Percentiles rank a stretch among this genome's conserved stretches.
Conservation (phyloP, 768 basidiomycete species). For the Lepiota brunneoincarnata region DNA sequence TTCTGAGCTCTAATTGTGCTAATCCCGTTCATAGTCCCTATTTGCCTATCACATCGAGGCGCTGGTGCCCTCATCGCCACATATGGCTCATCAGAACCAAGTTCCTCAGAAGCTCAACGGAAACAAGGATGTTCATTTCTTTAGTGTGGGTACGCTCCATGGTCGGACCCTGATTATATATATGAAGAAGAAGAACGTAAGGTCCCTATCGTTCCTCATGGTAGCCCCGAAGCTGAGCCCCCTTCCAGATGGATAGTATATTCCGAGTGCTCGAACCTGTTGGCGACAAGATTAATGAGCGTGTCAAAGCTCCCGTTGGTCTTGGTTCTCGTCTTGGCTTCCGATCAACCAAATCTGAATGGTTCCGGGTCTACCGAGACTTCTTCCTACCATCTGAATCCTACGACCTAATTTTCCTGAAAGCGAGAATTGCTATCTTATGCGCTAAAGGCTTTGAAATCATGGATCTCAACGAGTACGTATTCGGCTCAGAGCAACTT, state of each 20-base stretch:
- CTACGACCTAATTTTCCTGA: slow-evolving; percentile 87
- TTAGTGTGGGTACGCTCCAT: slow-evolving; percentile 85
- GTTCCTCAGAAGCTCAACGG: slow-evolving; percentile 89
- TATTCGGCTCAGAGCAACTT: neutral
- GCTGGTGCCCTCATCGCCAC: slow-evolving; percentile 82
- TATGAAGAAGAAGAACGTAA: slow-evolving; percentile 90
- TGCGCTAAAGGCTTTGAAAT: slow-evolving; percentile 96
- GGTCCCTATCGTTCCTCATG: slow-evolving; percentile 9
- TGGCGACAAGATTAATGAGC: slow-evolving; percentile 82
- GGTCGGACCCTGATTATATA: slow-evolving; percentile 90
- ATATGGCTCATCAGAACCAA: slow-evolving; percentile 63
- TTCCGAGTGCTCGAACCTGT: slow-evolving; percentile 98
- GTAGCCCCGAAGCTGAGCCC: slow-evolving; percentile 20
- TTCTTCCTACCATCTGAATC: slow-evolving; percentile 93
- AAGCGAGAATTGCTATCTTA: slow-evolving; percentile 89
- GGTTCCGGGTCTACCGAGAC: slow-evolving; percentile 94
- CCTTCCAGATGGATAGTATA: slow-evolving; percentile 71
- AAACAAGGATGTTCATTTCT: slow-evolving; percentile 91
- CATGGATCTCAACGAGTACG: slow-evolving; percentile 90
- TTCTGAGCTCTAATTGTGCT: neutral
- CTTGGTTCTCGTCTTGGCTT: slow-evolving; percentile 74
- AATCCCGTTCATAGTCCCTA: slow-evolving; percentile 52
- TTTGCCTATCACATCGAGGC: slow-evolving; percentile 97
- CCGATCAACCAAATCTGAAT: slow-evolving; percentile 80
- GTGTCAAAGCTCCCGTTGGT: slow-evolving; percentile 65